phyloP scores from a whole-genome alignment of 805 yeast species.

The Tetrapisispora namnaoensis region DNA sequence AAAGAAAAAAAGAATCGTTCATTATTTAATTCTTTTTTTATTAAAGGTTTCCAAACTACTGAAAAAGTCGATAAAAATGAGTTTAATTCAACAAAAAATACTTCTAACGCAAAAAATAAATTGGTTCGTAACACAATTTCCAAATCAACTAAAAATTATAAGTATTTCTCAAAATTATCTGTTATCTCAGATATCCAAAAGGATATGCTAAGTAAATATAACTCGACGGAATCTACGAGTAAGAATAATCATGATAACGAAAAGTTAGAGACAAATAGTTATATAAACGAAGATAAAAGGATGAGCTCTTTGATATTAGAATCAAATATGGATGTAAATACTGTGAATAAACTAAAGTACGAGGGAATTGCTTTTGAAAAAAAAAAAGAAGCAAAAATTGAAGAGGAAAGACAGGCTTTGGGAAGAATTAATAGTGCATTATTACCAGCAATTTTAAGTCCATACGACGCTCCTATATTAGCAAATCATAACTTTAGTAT shows the following conservation, averaged over 20 bases:
- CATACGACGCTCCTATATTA: not conserved
- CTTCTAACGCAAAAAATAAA: not conserved
- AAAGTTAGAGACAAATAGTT: not conserved
- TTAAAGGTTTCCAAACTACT: not conserved
- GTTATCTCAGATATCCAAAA: slow-evolving; percentile 24
- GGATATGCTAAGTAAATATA: slow-evolving; percentile 11
- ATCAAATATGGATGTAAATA: not conserved
- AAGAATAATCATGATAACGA: not conserved
- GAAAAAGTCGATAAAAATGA: not conserved
- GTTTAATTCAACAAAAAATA: not conserved
- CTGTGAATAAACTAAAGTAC: not conserved
- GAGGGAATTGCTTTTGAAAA: not conserved
- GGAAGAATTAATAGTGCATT: slow-evolving; percentile 25
- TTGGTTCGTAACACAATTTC: too few species aligned
- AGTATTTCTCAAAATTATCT: slow-evolving; percentile 23
- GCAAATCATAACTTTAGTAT: not conserved
- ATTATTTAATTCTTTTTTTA: not conserved
- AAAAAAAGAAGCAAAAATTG: slow-evolving; percentile 8
- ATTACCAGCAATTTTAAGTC: slow-evolving; percentile 19
- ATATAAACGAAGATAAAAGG: not conserved
- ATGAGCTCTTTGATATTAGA: not conserved
- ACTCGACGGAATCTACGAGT: not conserved
- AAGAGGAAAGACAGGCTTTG: slow-evolving; percentile 22
- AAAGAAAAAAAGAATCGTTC: not conserved
- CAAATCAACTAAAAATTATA: slow-evolving; percentile 1